Base-by-base conservation (phyloP, 2,329 filamentous ascomycete genomes). In the Raffaelea arxii region DNA sequence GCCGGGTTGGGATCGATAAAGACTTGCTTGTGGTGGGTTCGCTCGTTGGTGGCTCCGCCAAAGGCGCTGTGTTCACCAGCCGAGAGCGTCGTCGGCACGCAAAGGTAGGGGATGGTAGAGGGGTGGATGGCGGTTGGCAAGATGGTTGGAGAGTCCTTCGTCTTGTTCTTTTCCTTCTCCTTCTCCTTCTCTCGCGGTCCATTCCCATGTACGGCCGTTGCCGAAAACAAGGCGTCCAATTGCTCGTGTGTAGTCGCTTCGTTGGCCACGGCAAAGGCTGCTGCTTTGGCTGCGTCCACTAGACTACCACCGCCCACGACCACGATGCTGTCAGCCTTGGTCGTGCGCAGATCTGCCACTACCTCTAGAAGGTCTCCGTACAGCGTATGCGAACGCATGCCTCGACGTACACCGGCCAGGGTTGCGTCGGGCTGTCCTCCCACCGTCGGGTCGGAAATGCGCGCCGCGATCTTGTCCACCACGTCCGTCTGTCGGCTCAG, bases 1-100 rank as follows among this genome's bases (percentile, higher is more conserved):
- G 56, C 55, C 14, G 39, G 46, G 16, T 42, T 38, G 0, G 68
- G 65, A 7, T 53, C 37, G 14, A 35, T 16, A 24, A 56, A 56
- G 7, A 49, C 21, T 25, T 48, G 49, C 43, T 56, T 57, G 43
- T 48, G 49, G 24, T 46, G 47, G 7, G 51, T 54, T 24, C 38
- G 41, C 32, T 55, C 53, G 41, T 53, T 43, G 23, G 53, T 57
- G n/a, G 51, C 53, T 38, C 54, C 53, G 25, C 50, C 54, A 41
- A 51, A 45, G 5, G 47, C 24, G 32, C 49, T 52, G 48, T 49
- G 54, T 47, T 57, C 55, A 36, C 55, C 55, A 16, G 48, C 54
- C 23, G 53, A 55, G 30, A 57, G 49, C 16, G 53, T 56, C 11
- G 55, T 55, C 4, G 54, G 49, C 7, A 51, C 43, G 11, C 48